Percentiles rank a stretch among this genome's conserved stretches.
phyloP scores from a whole-genome alignment of 345 rosid genomes.

The Isatis tinctoria region DNA sequence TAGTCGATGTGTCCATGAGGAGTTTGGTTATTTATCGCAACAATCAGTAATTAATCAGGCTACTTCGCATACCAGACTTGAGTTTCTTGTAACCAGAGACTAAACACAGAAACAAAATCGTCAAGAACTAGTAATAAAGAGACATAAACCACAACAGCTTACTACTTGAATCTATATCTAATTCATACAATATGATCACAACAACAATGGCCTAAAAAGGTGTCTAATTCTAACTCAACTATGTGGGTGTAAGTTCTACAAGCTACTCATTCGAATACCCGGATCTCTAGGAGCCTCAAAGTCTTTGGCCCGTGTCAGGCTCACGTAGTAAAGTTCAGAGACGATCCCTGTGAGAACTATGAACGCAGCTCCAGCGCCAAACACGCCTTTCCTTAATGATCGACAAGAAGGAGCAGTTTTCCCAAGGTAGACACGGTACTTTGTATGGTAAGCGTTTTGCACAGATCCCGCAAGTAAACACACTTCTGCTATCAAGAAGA shows the following conservation, averaged over 20 bases:
- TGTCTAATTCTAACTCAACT: background rate
- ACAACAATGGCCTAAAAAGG: background rate
- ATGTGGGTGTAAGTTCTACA: constrained; percentile 33
- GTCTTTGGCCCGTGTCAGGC: constrained; percentile 57
- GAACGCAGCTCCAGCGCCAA: constrained; percentile 93
- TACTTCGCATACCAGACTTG: background rate
- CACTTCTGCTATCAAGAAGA: constrained; percentile 76
- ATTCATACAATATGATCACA: background rate
- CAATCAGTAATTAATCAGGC: background rate
- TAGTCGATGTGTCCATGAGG: background rate
- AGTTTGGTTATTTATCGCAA: background rate
- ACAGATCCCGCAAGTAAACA: constrained; percentile 89
- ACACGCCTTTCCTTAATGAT: constrained; percentile 70
- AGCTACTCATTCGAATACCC: constrained; percentile 73
- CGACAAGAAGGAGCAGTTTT: constrained; percentile 42
- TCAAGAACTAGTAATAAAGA: background rate
- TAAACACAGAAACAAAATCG: background rate
- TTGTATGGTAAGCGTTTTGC: constrained; percentile 83
- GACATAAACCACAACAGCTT: background rate
- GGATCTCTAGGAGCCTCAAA: constrained; percentile 41
- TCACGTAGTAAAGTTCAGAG: constrained; percentile 71
- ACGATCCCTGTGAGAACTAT: constrained; percentile 64
- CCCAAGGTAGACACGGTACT: constrained; percentile 39
- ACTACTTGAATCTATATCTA: background rate
- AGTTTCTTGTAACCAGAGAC: background rate